Evolutionary conservation across 2,329 filamentous ascomycete species (phyloP), one percentile per base, ranked within the genome.

Genomic region (Venturia effusa): DNA sequence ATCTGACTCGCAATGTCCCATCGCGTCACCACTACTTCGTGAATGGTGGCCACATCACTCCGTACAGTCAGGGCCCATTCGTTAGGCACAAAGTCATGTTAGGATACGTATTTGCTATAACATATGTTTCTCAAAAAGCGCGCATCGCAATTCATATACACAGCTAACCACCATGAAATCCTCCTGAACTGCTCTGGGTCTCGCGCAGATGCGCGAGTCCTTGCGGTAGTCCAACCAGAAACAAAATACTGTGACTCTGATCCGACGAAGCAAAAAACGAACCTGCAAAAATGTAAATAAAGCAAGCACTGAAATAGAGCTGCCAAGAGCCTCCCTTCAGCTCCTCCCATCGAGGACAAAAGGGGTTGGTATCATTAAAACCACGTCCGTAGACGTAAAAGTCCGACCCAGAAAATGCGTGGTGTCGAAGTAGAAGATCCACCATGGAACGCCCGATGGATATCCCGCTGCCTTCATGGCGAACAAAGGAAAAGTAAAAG

Each of bases 351-450:
- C 17, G 48, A 34, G 15, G 30, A n/a, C 19, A 34, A 57, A 57
- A 57, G 51, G 51, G 51, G 30, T n/a, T 4, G 51, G 51, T n/a
- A 57, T 57, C 51, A 57, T 57, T 37, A 34, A 57, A 55, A 57
- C 51, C 51, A 57, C 19, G 45, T 51, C 22, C 22, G 27, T 22
- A 57, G 51, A 57, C 51, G 19, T 34, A 22, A n/a, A 34, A 57
- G 51, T 57, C 30, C 45, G 45, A 51, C 22, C 22, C 27, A 34
- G 17, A 57, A n/a, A 34, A 51, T 51, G 45, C 45, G 22, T 27
- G 45, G 45, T 57, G 51, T 19, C 4, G 34, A 34, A 57, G 4
- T 30, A 57, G 30, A 34, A 57, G 30, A 57, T 1, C 51, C 51
- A n/a, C 27, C 51, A 57, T 57, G 51, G 27, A 32, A 34, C 51